Percentiles rank a stretch among this genome's conserved stretches.
Conservation (phyloP, 768 basidiomycete genomes). For the Amanita fuliginea region DNA sequence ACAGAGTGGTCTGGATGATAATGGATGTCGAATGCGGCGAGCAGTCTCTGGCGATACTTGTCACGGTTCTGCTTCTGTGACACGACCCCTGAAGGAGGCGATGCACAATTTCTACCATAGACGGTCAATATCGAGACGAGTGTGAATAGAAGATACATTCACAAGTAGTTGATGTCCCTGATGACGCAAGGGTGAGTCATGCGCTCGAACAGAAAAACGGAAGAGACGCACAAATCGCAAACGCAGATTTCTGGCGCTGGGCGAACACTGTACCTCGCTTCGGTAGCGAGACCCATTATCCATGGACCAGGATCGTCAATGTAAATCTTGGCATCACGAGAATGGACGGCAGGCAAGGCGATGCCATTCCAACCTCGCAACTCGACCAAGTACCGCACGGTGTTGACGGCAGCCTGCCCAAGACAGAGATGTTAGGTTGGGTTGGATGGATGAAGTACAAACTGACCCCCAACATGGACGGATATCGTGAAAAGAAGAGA, state of each 20-base stretch:
- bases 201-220: not conserved
- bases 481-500: slow-evolving; percentile 74
- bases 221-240: slow-evolving; percentile 61
- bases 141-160: slow-evolving; percentile 17
- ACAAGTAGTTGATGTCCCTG: slow-evolving; percentile 78
- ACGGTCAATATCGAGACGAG: slow-evolving; percentile 6
- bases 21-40: slow-evolving; percentile 73
- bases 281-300: slow-evolving; percentile 85
- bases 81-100: slow-evolving; percentile 65
- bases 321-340: slow-evolving; percentile 85
- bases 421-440: slow-evolving; percentile 6
- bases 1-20: slow-evolving; percentile 86
- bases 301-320: slow-evolving; percentile 96
- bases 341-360: slow-evolving; percentile 71
- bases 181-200: not conserved
- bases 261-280: slow-evolving; percentile 70
- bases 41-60: slow-evolving; percentile 61
- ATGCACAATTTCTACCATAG: slow-evolving; percentile 55
- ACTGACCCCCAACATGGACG: slow-evolving; percentile 80
- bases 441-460: not conserved
- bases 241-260: slow-evolving; percentile 76
- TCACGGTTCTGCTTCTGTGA: slow-evolving; percentile 75
- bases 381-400: slow-evolving; percentile 86
- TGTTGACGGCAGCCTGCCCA: slow-evolving; percentile 70
- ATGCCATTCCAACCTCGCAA: slow-evolving; percentile 90